Base-by-base conservation (phyloP, 306 rosid species). In the Prosopis cineraria region DNA sequence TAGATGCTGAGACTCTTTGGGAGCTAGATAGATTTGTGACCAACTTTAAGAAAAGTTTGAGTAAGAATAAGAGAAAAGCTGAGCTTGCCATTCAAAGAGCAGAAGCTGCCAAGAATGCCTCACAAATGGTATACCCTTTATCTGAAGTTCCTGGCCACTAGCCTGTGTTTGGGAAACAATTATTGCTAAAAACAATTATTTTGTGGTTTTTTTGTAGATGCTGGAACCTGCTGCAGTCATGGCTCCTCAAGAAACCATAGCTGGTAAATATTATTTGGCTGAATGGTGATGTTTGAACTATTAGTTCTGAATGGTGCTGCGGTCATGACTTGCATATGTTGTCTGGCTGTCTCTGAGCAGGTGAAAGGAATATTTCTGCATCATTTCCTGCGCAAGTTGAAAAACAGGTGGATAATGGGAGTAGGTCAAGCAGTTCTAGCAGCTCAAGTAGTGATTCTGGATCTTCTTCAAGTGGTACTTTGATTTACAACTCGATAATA, bases 11-110 rank as follows among this genome's bases (percentile, higher is more conserved):
- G 87, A 95, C 96, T 22, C 93, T 95, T 41, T 95, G 97, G 98
- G 98, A 95, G 88, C 98, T 92, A 56, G 98, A 95, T 84, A 89
- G 98, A 85, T 91, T 89, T 84, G 96, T 95, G 45, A 91, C 97
- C 55, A 95, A 95, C 86, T 91, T 88, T 68, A 95, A 91, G 91
- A 95, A 95, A 88, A 89, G 96, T 82, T 87, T 95, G 85, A 95
- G 97, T 88, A 95, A 95, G 80, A 84, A 89, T 85, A 95, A 92
- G 87, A 86, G 98, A 58, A 95, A 86, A 81, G 95, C 91, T 33
- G 98, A 91, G 77, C 88, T 90, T 70, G 97, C 98, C 22, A 76
- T 79, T 48, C 92, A 72, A 75, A 81, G 92, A 86, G 88, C 88
- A 48, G 84, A 70, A 65, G 87, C 90, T 81, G 50, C 36, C 66